A percentile compares a stretch with the other conserved stretches of the same genome.
Conservation (phyloP, 2,329 filamentous ascomycete genomes). For the Neonectria hederae region DNA sequence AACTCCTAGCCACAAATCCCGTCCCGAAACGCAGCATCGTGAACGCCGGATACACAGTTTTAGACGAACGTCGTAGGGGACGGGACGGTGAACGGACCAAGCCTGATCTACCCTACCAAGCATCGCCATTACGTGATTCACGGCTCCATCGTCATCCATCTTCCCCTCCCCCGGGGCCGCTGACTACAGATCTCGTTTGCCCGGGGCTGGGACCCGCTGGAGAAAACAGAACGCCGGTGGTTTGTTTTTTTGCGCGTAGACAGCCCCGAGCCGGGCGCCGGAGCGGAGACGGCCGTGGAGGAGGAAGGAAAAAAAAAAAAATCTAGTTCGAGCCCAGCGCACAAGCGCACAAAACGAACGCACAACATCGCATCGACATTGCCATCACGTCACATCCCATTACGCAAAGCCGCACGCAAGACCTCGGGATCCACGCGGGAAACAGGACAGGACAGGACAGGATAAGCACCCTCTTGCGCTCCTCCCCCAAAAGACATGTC, state of each 20-base stretch:
- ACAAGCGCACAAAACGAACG: slow-evolving; percentile 21
- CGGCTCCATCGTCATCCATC: neutral
- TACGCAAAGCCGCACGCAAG: neutral
- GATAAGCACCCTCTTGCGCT: neutral
- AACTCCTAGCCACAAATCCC: neutral
- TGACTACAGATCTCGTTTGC: neutral
- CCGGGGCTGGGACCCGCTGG: neutral
- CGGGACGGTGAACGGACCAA: slow-evolving; percentile 34
- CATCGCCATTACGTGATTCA: slow-evolving; percentile 21
- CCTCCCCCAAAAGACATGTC: slow-evolving; percentile 8
- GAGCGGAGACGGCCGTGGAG: slow-evolving; percentile 13
- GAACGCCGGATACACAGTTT: slow-evolving; percentile 17
- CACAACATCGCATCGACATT: slow-evolving; percentile 10
- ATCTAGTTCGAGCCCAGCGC: slow-evolving; percentile 7
- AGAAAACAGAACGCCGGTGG: neutral
- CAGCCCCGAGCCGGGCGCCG: neutral
- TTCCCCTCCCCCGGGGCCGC: neutral
- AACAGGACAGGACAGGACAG: neutral
- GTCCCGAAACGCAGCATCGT: slow-evolving; percentile 7
- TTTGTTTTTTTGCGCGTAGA: neutral
- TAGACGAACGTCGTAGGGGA: slow-evolving; percentile 28
- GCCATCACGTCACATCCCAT: neutral
- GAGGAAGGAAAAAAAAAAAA: slow-evolving; percentile 14
- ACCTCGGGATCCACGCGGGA: neutral
- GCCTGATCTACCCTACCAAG: slow-evolving; percentile 12